phyloP scores from a whole-genome alignment of 176 grass and related monocot genomes.

The Oryza meridionalis region DNA sequence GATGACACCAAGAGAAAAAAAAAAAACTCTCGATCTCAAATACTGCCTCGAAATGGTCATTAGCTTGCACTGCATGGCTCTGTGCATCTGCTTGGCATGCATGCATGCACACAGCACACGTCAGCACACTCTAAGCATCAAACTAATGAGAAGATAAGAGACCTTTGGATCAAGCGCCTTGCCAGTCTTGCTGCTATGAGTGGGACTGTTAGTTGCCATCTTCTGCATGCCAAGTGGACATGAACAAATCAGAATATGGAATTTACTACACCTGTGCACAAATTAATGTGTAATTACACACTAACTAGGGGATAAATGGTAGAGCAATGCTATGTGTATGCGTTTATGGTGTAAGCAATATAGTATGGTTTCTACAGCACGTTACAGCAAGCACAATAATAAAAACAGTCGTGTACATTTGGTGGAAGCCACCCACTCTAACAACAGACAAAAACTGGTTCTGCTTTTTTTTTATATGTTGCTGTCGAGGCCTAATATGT shows the following conservation, averaged over 20 bases:
- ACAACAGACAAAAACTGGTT: slow-evolving; percentile 42
- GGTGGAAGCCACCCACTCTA: slow-evolving; percentile 57
- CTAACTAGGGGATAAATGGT: not conserved
- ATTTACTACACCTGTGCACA: not conserved
- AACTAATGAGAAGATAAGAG: not conserved
- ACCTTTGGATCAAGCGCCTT: slow-evolving; percentile 78
- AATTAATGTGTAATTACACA: not conserved
- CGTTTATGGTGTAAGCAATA: slow-evolving; percentile 15
- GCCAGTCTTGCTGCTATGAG: slow-evolving; percentile 54
- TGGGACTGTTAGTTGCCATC: slow-evolving; percentile 41
- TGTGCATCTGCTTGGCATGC: not conserved
- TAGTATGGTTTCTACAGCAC: slow-evolving; percentile 23
- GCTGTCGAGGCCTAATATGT: slow-evolving; percentile 42
- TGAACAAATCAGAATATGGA: slow-evolving; percentile 3
- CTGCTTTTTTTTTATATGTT: slow-evolving; percentile 49
- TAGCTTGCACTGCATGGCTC: slow-evolving; percentile 24
- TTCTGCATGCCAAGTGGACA: slow-evolving; percentile 50
- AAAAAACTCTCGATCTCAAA: slow-evolving; percentile 12
- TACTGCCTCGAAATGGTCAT: not conserved
- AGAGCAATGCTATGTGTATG: slow-evolving; percentile 11
- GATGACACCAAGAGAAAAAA: slow-evolving; percentile 6
- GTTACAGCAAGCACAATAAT: slow-evolving; percentile 45
- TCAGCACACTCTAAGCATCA: not conserved
- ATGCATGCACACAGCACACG: not conserved
- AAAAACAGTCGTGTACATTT: slow-evolving; percentile 42